Evolutionary conservation across 129 eudicot species (phyloP).

Genomic region (Ambrosia artemisiifolia): DNA sequence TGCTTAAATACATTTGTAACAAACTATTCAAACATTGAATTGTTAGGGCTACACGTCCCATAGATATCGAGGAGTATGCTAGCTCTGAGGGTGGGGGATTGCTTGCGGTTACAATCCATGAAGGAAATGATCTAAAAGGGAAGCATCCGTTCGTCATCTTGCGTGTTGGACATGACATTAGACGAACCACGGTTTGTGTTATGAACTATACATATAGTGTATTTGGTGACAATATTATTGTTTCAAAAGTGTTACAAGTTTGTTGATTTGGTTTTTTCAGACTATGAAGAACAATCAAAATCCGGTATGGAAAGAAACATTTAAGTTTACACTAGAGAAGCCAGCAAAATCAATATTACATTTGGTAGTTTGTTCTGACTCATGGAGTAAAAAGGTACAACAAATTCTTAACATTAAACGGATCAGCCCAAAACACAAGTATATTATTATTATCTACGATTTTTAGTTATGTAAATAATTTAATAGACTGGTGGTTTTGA

Average conservation of each 20-base stretch:
- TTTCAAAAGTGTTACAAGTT: background rate
- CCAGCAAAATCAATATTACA: constrained; percentile 49
- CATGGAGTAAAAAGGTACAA: constrained; percentile 52
- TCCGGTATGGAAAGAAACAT: constrained; percentile 70
- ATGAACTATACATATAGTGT: background rate
- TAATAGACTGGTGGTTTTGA: background rate
- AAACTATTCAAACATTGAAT: background rate
- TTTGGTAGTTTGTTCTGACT: constrained; percentile 47
- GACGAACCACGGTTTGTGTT: constrained; percentile 47
- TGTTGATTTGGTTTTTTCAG: constrained; percentile 21
- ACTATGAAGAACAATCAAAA: constrained; percentile 45
- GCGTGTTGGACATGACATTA: constrained; percentile 51
- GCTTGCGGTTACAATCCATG: constrained; percentile 61
- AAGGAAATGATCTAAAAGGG: constrained; percentile 63
- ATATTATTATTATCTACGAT: background rate
- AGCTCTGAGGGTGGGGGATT: constrained; percentile 52
- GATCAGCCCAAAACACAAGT: background rate
- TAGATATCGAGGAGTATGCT: background rate
- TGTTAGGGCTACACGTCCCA: background rate
- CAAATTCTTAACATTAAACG: background rate
- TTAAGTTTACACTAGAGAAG: constrained; percentile 55
- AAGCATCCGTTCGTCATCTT: constrained; percentile 53
- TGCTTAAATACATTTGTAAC: background rate
- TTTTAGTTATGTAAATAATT: background rate
- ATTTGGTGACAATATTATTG: background rate